Conservation (phyloP, 2,329 filamentous ascomycete species). For the Trichophyton schoenleinii region DNA sequence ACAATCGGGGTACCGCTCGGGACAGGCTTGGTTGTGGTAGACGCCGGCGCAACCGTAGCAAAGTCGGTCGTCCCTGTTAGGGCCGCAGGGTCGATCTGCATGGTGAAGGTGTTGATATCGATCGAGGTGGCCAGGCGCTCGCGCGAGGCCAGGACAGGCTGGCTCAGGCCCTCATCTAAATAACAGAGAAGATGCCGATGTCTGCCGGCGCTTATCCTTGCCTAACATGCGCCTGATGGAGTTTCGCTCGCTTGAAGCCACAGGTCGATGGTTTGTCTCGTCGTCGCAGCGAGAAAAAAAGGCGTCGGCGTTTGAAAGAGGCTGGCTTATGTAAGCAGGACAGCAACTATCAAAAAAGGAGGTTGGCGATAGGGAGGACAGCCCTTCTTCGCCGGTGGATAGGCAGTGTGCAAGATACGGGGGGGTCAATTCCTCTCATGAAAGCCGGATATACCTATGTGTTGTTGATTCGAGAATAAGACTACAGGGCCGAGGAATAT, state of each 20-base stretch:
- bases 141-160: conserved; percentile 28
- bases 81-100: conserved; percentile 36
- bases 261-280: no score
- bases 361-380: no score
- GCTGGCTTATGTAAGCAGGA: no score
- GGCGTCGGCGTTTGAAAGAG: no score
- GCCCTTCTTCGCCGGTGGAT: no score
- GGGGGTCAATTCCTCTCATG: no score
- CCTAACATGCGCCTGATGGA: not conserved
- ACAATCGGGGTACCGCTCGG: conserved; percentile 13
- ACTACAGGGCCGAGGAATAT: no score
- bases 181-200: conserved; percentile 8
- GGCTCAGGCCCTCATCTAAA: conserved; percentile 30
- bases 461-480: no score
- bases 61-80: conserved; percentile 31
- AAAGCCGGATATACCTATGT: no score
- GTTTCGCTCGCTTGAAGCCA: not conserved
- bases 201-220: not conserved
- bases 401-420: no score
- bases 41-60: conserved; percentile 20
- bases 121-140: conserved; percentile 23
- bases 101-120: conserved; percentile 18
- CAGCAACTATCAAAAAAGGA: no score
- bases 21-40: conserved; percentile 22
- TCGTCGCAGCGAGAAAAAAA: no score